These are phyloP conservation scores for Melastoma candidum DNA, from an alignment of 441 rosid genomes.

Conservation along the genomic window DNA sequence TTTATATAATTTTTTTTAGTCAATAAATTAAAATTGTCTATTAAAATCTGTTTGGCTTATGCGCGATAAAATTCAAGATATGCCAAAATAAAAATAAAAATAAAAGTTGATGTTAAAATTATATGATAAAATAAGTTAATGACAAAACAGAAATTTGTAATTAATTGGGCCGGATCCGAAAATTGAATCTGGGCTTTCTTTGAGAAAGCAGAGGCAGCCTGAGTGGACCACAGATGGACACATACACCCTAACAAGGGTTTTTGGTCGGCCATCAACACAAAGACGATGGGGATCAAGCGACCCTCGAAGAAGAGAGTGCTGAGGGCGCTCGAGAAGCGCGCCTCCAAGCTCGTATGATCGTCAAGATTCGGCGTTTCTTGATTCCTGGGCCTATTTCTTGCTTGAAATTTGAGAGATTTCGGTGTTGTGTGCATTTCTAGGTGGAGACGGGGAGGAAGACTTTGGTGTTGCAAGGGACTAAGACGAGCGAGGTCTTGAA, in stretches of 20 bases:
- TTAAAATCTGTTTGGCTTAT: too few relatives aligned
- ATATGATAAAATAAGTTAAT: too few relatives aligned
- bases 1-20: too few relatives aligned
- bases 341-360: conserved; percentile 63
- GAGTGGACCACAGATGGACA: too few relatives aligned
- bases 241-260: neutral
- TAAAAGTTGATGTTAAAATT: too few relatives aligned
- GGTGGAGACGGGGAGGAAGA: conserved; percentile 93
- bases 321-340: conserved; percentile 61
- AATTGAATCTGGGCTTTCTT: too few relatives aligned
- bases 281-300: conserved; percentile 50
- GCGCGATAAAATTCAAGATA: too few relatives aligned
- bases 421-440: conserved; percentile 13
- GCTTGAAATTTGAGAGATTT: neutral
- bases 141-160: too few relatives aligned
- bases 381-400: conserved; percentile 4
- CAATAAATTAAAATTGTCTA: too few relatives aligned
- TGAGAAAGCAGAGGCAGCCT: too few relatives aligned
- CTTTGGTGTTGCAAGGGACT: conserved; percentile 81
- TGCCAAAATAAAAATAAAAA: too few relatives aligned
- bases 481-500: conserved; percentile 65
- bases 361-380: neutral
- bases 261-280: neutral
- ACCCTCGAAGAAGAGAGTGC: conserved; percentile 39
- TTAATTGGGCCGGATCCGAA: too few relatives aligned